A percentile compares a stretch with the other conserved stretches of the same genome.
phyloP scores from a whole-genome alignment of 768 basidiomycete species.

The Asterophora parasitica region DNA sequence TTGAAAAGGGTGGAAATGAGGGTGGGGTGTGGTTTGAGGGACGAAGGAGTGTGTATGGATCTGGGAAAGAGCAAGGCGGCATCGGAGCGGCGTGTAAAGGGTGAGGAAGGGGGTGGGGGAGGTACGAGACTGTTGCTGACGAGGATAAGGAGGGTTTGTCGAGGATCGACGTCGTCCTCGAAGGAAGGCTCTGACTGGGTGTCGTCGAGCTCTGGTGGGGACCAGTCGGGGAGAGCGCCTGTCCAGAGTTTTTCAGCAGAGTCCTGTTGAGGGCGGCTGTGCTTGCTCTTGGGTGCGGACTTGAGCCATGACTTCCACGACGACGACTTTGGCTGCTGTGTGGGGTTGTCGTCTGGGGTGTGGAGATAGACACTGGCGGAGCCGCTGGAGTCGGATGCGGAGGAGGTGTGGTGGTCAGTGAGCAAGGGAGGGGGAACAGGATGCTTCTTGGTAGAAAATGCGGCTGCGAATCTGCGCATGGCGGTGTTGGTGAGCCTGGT shows the following conservation, averaged over 20 bases:
- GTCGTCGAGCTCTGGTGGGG: conserved; percentile 18
- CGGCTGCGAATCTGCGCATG: conserved; percentile 66
- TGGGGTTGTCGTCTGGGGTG: conserved; percentile 56
- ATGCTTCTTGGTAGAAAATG: conserved; percentile 45
- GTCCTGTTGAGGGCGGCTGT: conserved; percentile 4
- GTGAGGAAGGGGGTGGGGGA: conserved; percentile 39
- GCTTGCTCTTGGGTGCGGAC: conserved; percentile 14
- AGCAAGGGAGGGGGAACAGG: conserved; percentile 22
- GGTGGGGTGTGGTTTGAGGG: conserved; percentile 33
- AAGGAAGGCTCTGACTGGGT: conserved; percentile 13
- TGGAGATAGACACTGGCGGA: conserved; percentile 51
- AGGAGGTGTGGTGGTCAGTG: conserved; percentile 41
- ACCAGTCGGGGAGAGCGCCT: conserved; percentile 24
- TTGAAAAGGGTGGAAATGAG: conserved; percentile 46
- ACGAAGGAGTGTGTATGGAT: conserved; percentile 41
- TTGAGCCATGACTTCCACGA: conserved; percentile 56
- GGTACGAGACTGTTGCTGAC: conserved; percentile 44
- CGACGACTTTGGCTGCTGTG: conserved; percentile 24
- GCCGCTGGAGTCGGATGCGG: conserved; percentile 58
- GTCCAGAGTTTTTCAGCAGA: conserved; percentile 12
- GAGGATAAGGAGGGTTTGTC: conserved; percentile 27
- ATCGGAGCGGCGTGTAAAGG: conserved; percentile 39
- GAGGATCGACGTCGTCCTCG: conserved; percentile 8
- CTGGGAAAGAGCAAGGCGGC: conserved; percentile 43
- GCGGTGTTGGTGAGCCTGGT: background rate